Conservation (phyloP, 192 early-diverging fungal species). For the Coemansia sp. region DNA sequence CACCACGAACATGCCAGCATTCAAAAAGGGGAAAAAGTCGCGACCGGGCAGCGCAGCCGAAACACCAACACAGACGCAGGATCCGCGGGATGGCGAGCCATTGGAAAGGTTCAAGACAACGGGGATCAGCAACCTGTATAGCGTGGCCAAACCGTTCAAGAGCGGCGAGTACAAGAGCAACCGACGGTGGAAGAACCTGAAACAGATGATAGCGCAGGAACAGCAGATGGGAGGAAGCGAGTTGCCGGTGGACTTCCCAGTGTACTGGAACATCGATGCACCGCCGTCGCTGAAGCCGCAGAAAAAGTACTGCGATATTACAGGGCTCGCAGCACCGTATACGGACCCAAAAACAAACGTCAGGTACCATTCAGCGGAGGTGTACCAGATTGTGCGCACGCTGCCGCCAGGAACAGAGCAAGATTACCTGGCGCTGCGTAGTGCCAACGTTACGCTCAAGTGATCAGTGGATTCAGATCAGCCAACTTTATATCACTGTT, state of each 20-base stretch:
- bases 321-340: slow-evolving; percentile 80
- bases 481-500: neutral
- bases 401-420: slow-evolving; percentile 79
- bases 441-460: slow-evolving; percentile 74
- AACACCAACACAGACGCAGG: slow-evolving; percentile 33
- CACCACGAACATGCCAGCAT: slow-evolving; percentile 25
- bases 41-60: slow-evolving; percentile 50
- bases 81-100: slow-evolving; percentile 33
- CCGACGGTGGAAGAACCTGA: slow-evolving; percentile 76
- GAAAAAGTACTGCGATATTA: slow-evolving; percentile 92
- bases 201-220: slow-evolving; percentile 77
- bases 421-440: slow-evolving; percentile 73
- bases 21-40: slow-evolving; percentile 46
- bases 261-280: slow-evolving; percentile 81
- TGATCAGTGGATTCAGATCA: slow-evolving; percentile 13
- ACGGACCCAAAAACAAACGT: slow-evolving; percentile 86
- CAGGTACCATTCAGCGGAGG: slow-evolving; percentile 78
- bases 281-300: slow-evolving; percentile 78
- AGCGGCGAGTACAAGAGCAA: slow-evolving; percentile 61
- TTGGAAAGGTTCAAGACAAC: slow-evolving; percentile 33
- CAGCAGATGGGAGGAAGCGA: slow-evolving; percentile 29
- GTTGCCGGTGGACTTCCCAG: slow-evolving; percentile 63
- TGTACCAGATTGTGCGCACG: slow-evolving; percentile 73
- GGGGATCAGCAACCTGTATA: slow-evolving; percentile 45
- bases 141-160: slow-evolving; percentile 72